Conservation (phyloP, 169 alveolate genomes). For the Eimeria praecox region DNA sequence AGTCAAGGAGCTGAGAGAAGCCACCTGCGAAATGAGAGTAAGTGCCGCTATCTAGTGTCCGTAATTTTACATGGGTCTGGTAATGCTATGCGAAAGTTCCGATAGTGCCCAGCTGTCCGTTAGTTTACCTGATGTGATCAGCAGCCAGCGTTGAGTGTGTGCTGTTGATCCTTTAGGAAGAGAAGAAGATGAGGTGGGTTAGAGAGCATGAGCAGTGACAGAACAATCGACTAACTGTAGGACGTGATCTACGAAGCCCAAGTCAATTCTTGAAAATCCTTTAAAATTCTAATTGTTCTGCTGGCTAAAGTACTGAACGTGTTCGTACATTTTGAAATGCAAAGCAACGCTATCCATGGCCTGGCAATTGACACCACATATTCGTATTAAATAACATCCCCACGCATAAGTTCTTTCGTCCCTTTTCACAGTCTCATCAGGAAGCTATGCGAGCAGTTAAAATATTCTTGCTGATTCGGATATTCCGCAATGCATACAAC, state of each 20-base stretch:
- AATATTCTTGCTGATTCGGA: background rate
- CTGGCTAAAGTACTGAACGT: background rate
- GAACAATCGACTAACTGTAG: background rate
- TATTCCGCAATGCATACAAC: background rate
- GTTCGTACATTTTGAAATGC: background rate
- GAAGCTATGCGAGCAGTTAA: background rate
- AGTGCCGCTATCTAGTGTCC: background rate
- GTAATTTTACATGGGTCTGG: background rate
- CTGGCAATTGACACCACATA: background rate
- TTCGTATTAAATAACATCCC: background rate
- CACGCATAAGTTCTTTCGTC: background rate
- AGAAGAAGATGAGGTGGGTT: background rate
- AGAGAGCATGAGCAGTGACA: background rate
- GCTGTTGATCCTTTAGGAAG: background rate
- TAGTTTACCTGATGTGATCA: background rate
- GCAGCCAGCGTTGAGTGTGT: background rate
- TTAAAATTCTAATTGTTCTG: background rate
- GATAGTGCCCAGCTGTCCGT: background rate
- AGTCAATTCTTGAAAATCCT: background rate
- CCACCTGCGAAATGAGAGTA: slow-evolving; percentile 34
- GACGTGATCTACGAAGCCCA: background rate
- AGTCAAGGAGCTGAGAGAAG: background rate
- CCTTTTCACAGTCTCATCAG: background rate
- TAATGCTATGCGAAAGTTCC: background rate
- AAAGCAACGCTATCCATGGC: background rate